Percentiles rank a stretch among this genome's conserved stretches.
phyloP scores from a whole-genome alignment of 306 rosid genomes.

The Datisca glomerata region DNA sequence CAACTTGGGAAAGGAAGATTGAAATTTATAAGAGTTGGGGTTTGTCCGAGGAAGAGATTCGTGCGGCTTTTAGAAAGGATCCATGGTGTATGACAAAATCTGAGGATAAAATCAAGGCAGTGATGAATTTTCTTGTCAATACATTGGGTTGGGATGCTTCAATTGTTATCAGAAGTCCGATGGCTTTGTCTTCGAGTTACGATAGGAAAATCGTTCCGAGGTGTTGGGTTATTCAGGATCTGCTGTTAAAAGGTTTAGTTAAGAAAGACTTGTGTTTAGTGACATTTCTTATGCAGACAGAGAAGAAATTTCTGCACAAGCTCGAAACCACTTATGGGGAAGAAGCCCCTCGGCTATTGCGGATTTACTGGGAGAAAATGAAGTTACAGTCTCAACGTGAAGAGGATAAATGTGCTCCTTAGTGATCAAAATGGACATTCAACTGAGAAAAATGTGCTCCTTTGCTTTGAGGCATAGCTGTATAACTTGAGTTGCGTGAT shows the following conservation, averaged over 20 bases:
- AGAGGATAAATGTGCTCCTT: too few species aligned
- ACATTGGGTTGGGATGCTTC: conserved; percentile 17
- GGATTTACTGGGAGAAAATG: conserved; percentile 7
- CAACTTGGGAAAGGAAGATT: conserved; percentile 26
- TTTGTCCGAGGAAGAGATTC: conserved; percentile 27
- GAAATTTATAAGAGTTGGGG: conserved; percentile 36
- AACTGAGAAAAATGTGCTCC: too few species aligned
- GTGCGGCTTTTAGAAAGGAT: conserved; percentile 19
- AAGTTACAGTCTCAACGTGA: too few species aligned
- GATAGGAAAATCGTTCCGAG: conserved; percentile 32
- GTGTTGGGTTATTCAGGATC: conserved; percentile 14
- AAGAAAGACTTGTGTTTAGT: neutral
- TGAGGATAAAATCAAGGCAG: conserved; percentile 17
- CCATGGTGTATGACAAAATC: conserved; percentile 26
- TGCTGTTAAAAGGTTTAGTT: conserved; percentile 19
- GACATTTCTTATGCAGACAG: neutral
- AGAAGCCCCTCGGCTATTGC: neutral
- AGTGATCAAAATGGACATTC: too few species aligned
- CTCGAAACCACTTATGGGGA: conserved; percentile 1
- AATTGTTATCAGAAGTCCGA: conserved; percentile 9
- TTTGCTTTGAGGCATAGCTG: too few species aligned
- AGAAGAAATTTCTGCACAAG: conserved; percentile 1
- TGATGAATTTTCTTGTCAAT: conserved; percentile 30
- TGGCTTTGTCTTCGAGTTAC: conserved; percentile 14
- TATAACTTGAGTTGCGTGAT: too few species aligned